Conservation (phyloP, 2,329 filamentous ascomycete genomes). For the Colletotrichum acutatum region DNA sequence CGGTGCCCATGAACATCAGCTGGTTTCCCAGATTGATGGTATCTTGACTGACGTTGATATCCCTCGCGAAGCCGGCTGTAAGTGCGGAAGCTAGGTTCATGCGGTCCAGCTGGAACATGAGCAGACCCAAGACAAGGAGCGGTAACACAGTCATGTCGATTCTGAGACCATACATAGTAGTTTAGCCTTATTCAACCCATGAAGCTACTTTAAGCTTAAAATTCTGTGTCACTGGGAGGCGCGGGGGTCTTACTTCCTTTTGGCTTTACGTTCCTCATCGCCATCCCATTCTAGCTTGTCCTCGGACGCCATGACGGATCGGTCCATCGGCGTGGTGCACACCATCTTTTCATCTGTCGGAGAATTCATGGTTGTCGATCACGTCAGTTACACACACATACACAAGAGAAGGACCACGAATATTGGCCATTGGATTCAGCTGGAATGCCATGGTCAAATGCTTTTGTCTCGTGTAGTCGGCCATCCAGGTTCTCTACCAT, state of each 20-base stretch:
- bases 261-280: slow-evolving; percentile 35
- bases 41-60: slow-evolving; percentile 54
- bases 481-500: slow-evolving; percentile 22
- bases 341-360: slow-evolving; percentile 8
- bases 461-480: background rate
- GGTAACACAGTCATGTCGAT: slow-evolving; percentile 59
- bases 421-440: background rate
- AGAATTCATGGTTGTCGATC: slow-evolving; percentile 9
- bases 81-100: slow-evolving; percentile 64
- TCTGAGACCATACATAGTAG: slow-evolving; percentile 42
- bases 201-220: background rate
- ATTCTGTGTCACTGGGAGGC: background rate
- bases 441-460: background rate
- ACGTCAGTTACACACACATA: background rate
- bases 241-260: slow-evolving; percentile 32
- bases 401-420: background rate
- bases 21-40: slow-evolving; percentile 65
- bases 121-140: slow-evolving; percentile 59
- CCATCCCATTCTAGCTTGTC: slow-evolving; percentile 32
- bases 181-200: background rate
- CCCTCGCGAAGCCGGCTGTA: slow-evolving; percentile 57
- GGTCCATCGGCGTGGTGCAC: slow-evolving; percentile 32
- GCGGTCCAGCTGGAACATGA: slow-evolving; percentile 63
- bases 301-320: slow-evolving; percentile 11
- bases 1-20: slow-evolving; percentile 62